Conservation (phyloP, 192 early-diverging fungal species). For the Umbelopsis sp. region DNA sequence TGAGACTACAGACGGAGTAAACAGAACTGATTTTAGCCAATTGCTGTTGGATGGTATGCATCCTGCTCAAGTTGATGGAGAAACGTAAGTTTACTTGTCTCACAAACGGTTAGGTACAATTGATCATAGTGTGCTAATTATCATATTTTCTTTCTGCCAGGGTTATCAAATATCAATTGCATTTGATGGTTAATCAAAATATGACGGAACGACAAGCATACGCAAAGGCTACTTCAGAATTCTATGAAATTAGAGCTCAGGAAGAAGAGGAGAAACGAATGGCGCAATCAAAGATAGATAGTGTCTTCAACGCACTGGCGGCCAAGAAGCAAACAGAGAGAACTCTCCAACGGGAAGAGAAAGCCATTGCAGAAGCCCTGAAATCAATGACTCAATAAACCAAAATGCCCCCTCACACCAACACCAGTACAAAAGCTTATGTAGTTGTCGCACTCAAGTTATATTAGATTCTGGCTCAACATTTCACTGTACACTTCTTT, state of each 20-base stretch:
- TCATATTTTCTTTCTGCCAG: slow-evolving; percentile 40
- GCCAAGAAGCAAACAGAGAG: slow-evolving; percentile 27
- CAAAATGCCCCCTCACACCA: too few species aligned
- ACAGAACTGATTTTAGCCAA: slow-evolving; percentile 55
- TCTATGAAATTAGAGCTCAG: slow-evolving; percentile 78
- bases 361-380: slow-evolving; percentile 28
- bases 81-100: slow-evolving; percentile 65
- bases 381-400: slow-evolving; percentile 15
- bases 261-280: slow-evolving; percentile 75
- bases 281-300: slow-evolving; percentile 56
- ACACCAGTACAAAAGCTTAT: too few species aligned
- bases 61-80: slow-evolving; percentile 70
- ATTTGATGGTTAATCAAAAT: slow-evolving; percentile 67
- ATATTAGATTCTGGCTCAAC: too few species aligned
- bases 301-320: slow-evolving; percentile 29
- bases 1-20: slow-evolving; percentile 61
- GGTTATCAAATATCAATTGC: slow-evolving; percentile 85
- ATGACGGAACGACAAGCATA: slow-evolving; percentile 81
- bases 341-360: slow-evolving; percentile 34
- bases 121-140: not conserved
- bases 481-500: too few species aligned
- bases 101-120: not conserved
- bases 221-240: slow-evolving; percentile 72
- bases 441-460: too few species aligned
- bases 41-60: slow-evolving; percentile 54